Evolutionary conservation across 2,329 filamentous ascomycete species (phyloP), one percentile per base, ranked within the genome.

Genomic region (Penicillium frequentans): DNA sequence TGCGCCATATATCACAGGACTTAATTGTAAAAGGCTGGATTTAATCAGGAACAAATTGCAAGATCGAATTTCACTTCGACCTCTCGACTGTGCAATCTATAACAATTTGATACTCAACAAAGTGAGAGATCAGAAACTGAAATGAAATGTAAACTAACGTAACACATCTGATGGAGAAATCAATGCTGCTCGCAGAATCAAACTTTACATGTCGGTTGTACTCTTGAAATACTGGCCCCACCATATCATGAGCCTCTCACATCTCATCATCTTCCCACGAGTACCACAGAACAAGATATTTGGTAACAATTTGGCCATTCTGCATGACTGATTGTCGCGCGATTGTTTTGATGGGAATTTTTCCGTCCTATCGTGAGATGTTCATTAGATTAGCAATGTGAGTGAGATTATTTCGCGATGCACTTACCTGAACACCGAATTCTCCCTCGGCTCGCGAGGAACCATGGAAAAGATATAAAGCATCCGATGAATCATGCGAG

Each of bases 21-120:
- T 39, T 39, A 19, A 39, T n/a, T 39, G 9, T 9, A 21, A 39
- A 21, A 39, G 35, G n/a, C n/a, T 19, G 9, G n/a, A 39, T 39
- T 39, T 39, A 2, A 39, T 39, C n/a, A 39, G n/a, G 2, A 39
- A 39, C n/a, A n/a, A n/a, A n/a, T n/a, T n/a, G n/a, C n/a, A n/a
- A n/a, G n/a, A n/a, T n/a, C n/a, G n/a, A n/a, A 5, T 1, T 10
- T n/a, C n/a, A 24, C 24, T 24, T 19, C 9, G n/a, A 3, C 0
- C 1, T 39, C 16, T 1, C 8, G n/a, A n/a, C 35, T n/a, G 0
- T n/a, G 7, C 9, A 39, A 39, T 39, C 35, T 21, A 1, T 39
- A 1, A 39, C 6, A n/a, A 39, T 39, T 37, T 37, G 8, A 37
- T 19, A 1, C 6, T n/a, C 8, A 37, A 39, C 16, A 9, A 9